Percentiles rank a stretch among this genome's conserved stretches.
These are phyloP conservation scores for Backusella australiensis DNA, from an alignment of 192 early-diverging fungal species.

Conservation along the genomic window DNA sequence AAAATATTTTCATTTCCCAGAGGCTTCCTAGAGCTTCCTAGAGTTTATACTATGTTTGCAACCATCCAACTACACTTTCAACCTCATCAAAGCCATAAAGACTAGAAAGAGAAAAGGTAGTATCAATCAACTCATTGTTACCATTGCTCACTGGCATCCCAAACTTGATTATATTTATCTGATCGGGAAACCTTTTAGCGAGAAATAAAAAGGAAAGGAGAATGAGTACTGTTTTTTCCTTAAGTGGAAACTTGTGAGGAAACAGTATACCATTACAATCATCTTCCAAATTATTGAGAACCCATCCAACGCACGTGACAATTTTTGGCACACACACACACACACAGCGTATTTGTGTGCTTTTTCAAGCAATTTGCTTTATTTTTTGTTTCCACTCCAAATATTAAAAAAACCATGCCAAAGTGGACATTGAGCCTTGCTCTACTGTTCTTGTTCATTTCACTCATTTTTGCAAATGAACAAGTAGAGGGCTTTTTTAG, in stretches of 20 bases:
- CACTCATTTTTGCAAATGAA: conserved; percentile 9
- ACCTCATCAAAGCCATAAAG: too few relatives aligned
- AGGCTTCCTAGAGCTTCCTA: too few relatives aligned
- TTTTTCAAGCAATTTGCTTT: background rate
- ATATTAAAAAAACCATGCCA: background rate
- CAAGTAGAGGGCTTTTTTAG: conserved; percentile 60
- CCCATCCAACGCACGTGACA: conserved; percentile 21
- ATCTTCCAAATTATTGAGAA: conserved; percentile 10
- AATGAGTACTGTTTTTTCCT: too few relatives aligned
- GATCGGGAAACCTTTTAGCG: background rate
- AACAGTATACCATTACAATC: background rate
- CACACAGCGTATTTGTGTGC: background rate
- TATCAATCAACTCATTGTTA: background rate
- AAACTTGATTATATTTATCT: background rate
- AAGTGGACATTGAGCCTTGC: conserved; percentile 1
- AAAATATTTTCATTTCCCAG: too few relatives aligned
- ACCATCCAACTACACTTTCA: too few relatives aligned
- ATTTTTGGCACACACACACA: background rate
- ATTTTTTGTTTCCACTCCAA: background rate
- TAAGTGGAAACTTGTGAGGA: background rate
- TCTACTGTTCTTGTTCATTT: conserved; percentile 1
- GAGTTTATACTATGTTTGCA: too few relatives aligned
- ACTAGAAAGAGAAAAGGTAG: background rate
- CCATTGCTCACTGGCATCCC: background rate
- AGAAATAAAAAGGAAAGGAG: background rate